These are phyloP conservation scores for Cicer chorassanicum DNA, from an alignment of 306 rosid genomes.

Conservation along the genomic window DNA sequence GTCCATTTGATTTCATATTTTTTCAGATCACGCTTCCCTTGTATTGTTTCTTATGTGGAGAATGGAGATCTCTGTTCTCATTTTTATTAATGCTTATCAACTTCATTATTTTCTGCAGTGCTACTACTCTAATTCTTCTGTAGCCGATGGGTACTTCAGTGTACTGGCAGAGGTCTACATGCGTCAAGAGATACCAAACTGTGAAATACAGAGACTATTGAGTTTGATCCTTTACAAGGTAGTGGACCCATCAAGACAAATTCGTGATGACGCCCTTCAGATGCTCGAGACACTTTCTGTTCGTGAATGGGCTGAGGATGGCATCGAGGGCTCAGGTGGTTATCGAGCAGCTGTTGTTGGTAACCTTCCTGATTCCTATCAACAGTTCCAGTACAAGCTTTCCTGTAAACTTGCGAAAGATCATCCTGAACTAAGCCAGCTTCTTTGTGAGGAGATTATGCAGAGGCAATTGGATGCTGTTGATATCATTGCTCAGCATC, in stretches of 20 bases:
- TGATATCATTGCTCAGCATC: conserved; percentile 99
- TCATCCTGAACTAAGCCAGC: conserved; percentile 98
- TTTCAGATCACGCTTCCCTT: conserved; percentile 27
- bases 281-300: conserved; percentile 99
- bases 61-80: conserved; percentile 15
- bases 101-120: conserved; percentile 63
- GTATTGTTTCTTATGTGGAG: conserved; percentile 17
- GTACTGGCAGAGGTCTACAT: conserved; percentile 99
- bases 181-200: conserved; percentile 99
- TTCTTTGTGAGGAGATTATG: conserved; percentile 98
- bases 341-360: conserved; percentile 99
- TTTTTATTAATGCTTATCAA: conserved; percentile 37
- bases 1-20: conserved; percentile 30
- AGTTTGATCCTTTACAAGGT: conserved; percentile 99
- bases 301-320: conserved; percentile 99
- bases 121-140: conserved; percentile 93
- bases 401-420: conserved; percentile 99
- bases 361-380: conserved; percentile 99
- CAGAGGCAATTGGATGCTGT: conserved; percentile 99
- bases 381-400: conserved; percentile 98
- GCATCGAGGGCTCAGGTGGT: conserved; percentile 90
- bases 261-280: conserved; percentile 99
- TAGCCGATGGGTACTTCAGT: conserved; percentile 99
- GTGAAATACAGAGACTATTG: conserved; percentile 95
- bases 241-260: conserved; percentile 97